Evolutionary conservation across 371 early-diverging fungal species (phyloP), one percentile per base, ranked within the genome.

Genomic region (Haplosporangium sp.): DNA sequence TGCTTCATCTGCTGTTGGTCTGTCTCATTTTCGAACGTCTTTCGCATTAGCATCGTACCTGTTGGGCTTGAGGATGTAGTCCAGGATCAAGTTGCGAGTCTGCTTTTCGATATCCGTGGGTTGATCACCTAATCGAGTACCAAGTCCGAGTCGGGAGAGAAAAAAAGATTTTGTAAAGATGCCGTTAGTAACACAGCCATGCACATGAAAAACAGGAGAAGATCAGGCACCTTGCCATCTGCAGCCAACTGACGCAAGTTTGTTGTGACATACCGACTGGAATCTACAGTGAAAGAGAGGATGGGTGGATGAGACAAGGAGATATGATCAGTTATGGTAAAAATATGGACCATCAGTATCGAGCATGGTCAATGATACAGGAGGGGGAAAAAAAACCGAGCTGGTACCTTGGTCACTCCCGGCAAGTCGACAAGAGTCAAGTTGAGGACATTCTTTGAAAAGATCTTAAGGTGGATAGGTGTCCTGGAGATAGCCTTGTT

Each of bases 391-490:
- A 13, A 13, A 21, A 12, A 23, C 20, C 37, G 42, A 14, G 16
- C 14, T 12, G 29, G 51, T 84, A 90, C 92, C 90, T 95, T 95
- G 64, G 95, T 94, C 55, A 98, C 82, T 18, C 98, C 98, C 8
- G 98, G 98, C 57, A 98, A 83, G 85, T 98, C 98, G 20, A 97
- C 95, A 36, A 98, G 83, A 8, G 97, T 98, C 60, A 98, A 76
- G 56, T 93, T 95, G 43, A 97, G 86, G n/a, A 96, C 95, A 47
- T 93, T 91, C 37, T 92, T 87, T 2, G 94, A 94, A 75, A 87
- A 90, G 50, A 97, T 91, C 79, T 94, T 95, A 57, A 98, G 85
- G 73, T 95, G 93, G 62, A 98, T 97, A 20, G 96, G 97, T 50
- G 89, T 86, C 64, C 90, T 88, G 37, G 93, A 88, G 45, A 95